A percentile compares a stretch with the other conserved stretches of the same genome.
Conservation (phyloP, 176 grass and related monocot species). For the Aegilops bicornis region DNA sequence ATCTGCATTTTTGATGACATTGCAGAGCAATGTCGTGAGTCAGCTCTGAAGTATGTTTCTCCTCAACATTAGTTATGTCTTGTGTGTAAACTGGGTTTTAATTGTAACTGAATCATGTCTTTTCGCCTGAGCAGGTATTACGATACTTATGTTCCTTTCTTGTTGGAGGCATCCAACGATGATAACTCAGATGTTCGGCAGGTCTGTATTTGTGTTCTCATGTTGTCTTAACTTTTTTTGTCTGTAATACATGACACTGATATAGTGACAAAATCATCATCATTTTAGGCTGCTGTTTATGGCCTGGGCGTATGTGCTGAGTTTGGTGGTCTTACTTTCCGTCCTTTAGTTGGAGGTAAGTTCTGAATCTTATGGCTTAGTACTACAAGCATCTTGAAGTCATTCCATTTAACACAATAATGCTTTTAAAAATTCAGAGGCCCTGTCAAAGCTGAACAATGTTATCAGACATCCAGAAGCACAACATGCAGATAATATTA, state of each 20-base stretch:
- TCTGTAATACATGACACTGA: background rate
- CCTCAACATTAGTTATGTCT: background rate
- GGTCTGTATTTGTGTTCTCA: slow-evolving; percentile 45
- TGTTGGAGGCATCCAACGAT: slow-evolving; percentile 94
- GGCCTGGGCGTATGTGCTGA: slow-evolving; percentile 97
- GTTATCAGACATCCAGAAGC: slow-evolving; percentile 87
- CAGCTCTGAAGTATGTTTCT: slow-evolving; percentile 67
- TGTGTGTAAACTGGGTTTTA: background rate
- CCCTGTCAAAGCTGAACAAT: slow-evolving; percentile 86
- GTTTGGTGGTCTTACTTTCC: slow-evolving; percentile 79
- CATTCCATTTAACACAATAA: background rate
- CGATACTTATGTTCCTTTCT: slow-evolving; percentile 94
- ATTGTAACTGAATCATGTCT: slow-evolving; percentile 15
- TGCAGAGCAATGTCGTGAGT: slow-evolving; percentile 90
- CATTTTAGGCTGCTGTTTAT: slow-evolving; percentile 89
- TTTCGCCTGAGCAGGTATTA: slow-evolving; percentile 66
- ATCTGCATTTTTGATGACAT: slow-evolving; percentile 99
- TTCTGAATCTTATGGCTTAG: background rate
- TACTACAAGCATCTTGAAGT: slow-evolving; percentile 4
- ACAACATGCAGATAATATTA: slow-evolving; percentile 67
- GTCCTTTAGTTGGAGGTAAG: slow-evolving; percentile 91
- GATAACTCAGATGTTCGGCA: slow-evolving; percentile 90
- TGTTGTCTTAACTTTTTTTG: background rate
- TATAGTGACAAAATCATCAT: background rate
- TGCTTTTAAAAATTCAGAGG: slow-evolving; percentile 57